These are phyloP conservation scores for Penicillium bialowiezense DNA, from an alignment of 495 filamentous ascomycete species.

Conservation along the genomic window DNA sequence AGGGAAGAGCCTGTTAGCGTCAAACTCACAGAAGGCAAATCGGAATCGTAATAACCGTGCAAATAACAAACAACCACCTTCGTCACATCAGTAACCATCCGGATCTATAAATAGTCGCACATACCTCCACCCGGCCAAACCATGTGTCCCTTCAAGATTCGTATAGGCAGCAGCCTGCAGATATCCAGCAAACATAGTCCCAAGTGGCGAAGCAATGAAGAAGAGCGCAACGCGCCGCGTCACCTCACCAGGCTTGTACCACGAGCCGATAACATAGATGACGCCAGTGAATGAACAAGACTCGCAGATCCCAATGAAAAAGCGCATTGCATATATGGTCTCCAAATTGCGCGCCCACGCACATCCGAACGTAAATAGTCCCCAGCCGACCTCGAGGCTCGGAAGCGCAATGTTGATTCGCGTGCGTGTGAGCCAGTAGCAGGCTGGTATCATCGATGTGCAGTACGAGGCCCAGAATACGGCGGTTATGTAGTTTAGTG, in stretches of 20 bases:
- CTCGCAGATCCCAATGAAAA: constrained; percentile 18
- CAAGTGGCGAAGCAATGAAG: constrained; percentile 21
- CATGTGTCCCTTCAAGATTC: constrained; percentile 20
- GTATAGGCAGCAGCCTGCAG: constrained; percentile 28
- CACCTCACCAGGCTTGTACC: constrained; percentile 28
- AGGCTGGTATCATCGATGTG: constrained; percentile 20
- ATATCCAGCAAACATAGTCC: constrained; percentile 29
- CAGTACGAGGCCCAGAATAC: constrained; percentile 37
- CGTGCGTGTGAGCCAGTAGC: constrained; percentile 16
- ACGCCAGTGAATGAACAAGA: constrained; percentile 15
- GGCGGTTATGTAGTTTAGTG: constrained; percentile 33
- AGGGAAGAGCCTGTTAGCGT: no score
- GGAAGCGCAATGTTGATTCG: constrained; percentile 17
- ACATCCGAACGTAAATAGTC: constrained; percentile 16
- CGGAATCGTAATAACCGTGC: constrained; percentile 25
- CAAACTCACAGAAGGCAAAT: constrained; percentile 24
- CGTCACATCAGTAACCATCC: no score
- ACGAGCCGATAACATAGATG: constrained; percentile 27
- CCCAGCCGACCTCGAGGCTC: constrained; percentile 15
- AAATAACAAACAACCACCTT: constrained; percentile 28
- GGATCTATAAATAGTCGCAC: neutral
- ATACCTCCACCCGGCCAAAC: constrained; percentile 24
- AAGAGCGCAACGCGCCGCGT: constrained; percentile 24
- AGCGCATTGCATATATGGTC: constrained; percentile 16
- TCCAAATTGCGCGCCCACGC: constrained; percentile 15